A percentile compares a stretch with the other conserved stretches of the same genome.
Evolutionary conservation across 441 rosid species (phyloP).

Genomic region (Metrosideros polymorpha): DNA sequence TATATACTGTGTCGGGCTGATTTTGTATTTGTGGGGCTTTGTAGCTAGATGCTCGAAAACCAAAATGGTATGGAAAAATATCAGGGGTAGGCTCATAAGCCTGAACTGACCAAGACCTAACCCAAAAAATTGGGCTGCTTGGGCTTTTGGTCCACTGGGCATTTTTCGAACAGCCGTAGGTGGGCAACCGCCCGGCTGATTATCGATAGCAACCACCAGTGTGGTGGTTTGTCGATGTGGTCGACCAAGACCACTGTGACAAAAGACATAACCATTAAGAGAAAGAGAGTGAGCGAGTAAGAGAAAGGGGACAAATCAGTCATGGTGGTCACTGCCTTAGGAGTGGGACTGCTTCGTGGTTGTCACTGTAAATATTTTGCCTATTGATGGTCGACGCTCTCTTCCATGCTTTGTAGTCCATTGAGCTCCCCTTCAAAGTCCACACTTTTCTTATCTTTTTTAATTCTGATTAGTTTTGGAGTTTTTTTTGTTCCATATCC

Average conservation of each 20-base stretch:
- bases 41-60: neutral
- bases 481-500: too few species aligned
- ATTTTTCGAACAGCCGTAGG: neutral
- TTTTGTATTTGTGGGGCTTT: neutral
- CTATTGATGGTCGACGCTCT: neutral
- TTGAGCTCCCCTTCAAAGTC: neutral
- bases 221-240: neutral
- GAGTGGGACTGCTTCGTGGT: neutral
- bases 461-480: neutral
- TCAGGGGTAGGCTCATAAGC: neutral
- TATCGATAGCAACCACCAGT: neutral
- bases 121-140: neutral
- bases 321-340: neutral
- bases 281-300: neutral
- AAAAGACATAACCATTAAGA: neutral
- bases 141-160: neutral
- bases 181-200: neutral
- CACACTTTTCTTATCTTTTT: neutral
- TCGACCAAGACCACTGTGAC: neutral
- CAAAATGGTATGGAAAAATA: neutral
- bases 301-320: neutral
- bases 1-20: neutral
- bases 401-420: neutral
- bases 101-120: neutral
- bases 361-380: neutral